Percentiles rank a stretch among this genome's conserved stretches.
These are phyloP conservation scores for Carpinus fangiana DNA, from an alignment of 306 rosid genomes.

Conservation along the genomic window DNA sequence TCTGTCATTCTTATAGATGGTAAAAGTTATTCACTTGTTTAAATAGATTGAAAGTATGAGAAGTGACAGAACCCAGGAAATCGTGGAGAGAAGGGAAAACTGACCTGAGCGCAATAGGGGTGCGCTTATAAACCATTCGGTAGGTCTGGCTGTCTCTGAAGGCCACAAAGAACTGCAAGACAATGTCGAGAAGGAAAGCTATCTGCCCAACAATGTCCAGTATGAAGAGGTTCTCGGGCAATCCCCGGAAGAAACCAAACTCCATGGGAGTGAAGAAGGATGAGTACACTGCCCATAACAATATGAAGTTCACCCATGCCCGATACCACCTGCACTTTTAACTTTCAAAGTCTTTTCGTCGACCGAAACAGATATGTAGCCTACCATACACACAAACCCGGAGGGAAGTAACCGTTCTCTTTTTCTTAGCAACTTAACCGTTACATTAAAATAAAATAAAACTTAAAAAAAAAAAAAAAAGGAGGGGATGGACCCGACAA, in stretches of 20 bases:
- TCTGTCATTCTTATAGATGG: not conserved
- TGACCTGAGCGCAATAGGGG: constrained; percentile 76
- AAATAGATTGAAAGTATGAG: not conserved
- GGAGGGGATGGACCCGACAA: no score
- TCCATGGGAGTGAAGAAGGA: constrained; percentile 98
- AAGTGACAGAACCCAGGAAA: not conserved
- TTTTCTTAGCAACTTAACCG: no score
- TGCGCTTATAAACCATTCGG: constrained; percentile 67
- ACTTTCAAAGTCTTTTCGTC: not conserved
- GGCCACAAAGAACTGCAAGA: constrained; percentile 74
- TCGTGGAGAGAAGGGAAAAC: not conserved
- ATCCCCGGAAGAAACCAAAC: constrained; percentile 88
- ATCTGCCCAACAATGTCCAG: constrained; percentile 81
- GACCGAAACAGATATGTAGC: not conserved
- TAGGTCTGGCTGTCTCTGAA: constrained; percentile 78
- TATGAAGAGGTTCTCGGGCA: constrained; percentile 61
- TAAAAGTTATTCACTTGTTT: not conserved
- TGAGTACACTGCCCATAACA: constrained; percentile 92
- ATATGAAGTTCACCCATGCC: constrained; percentile 77
- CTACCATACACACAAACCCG: no score
- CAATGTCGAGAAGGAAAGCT: constrained; percentile 78
- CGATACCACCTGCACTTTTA: constrained; percentile 69
- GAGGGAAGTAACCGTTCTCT: no score
- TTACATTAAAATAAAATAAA: no score
- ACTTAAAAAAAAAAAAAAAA: no score